phyloP scores from a whole-genome alignment of 441 rosid genomes.

The Hura crepitans region DNA sequence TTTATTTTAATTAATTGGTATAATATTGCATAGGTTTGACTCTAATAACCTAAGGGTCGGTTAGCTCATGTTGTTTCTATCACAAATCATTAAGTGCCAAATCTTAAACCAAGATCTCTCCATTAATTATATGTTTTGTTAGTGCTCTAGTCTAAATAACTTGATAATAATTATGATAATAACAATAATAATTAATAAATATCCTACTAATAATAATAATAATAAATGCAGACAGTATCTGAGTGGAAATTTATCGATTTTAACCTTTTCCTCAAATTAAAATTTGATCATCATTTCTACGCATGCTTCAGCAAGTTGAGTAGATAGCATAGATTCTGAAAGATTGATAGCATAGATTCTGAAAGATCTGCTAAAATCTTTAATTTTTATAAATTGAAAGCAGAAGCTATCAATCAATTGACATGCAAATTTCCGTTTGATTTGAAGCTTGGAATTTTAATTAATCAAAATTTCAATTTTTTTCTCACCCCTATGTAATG shows the following conservation, averaged over 20 bases:
- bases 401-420: no score
- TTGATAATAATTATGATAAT: neutral
- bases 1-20: neutral
- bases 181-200: no score
- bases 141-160: neutral
- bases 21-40: constrained; percentile 12
- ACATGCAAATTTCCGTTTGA: no score
- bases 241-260: neutral
- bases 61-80: constrained; percentile 2
- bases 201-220: neutral
- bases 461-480: no score
- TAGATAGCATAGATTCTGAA: no score
- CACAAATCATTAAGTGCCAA: constrained; percentile 15
- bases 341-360: no score
- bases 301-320: neutral
- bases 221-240: neutral
- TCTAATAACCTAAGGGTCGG: constrained; percentile 11
- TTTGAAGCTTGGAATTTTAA: no score
- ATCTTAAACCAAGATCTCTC: constrained; percentile 5
- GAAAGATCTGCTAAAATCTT: no score
- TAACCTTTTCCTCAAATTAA: neutral
- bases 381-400: no score
- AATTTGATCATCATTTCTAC: neutral
- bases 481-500: no score
- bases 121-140: neutral